Evolutionary conservation across 2,329 filamentous ascomycete species (phyloP).

Genomic region (Fusarium camptoceras): DNA sequence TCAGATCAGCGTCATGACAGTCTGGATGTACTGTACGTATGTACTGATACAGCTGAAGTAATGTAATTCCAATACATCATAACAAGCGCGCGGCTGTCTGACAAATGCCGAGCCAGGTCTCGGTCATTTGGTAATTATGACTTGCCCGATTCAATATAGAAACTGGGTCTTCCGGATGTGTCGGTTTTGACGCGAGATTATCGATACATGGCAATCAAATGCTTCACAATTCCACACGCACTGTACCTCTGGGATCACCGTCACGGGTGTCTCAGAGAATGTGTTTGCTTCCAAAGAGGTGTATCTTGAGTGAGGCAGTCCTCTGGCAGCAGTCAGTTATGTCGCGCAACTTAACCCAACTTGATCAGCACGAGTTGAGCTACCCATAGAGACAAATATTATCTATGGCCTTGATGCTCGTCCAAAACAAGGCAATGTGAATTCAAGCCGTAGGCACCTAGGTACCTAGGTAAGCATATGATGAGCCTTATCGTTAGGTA

Average conservation of each 20-base stretch:
- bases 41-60: neutral
- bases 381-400: neutral
- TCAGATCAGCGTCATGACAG: neutral
- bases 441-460: neutral
- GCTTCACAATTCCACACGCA: neutral
- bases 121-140: conserved; percentile 13
- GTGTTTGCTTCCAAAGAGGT: neutral
- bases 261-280: conserved; percentile 18
- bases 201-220: neutral
- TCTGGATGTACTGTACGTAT: neutral
- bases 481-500: neutral
- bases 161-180: conserved; percentile 7
- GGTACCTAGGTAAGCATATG: neutral
- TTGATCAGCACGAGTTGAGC: neutral
- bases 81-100: conserved; percentile 32
- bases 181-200: conserved; percentile 3
- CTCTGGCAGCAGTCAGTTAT: conserved; percentile 15
- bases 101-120: conserved; percentile 29
- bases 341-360: conserved; percentile 18
- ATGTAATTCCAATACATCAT: conserved; percentile 4
- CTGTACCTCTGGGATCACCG: neutral
- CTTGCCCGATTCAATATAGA: conserved; percentile 11
- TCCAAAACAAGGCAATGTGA: neutral
- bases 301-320: neutral
- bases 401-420: neutral